Percentiles rank a stretch among this genome's conserved stretches.
Conservation (phyloP, 352 stramenopile species). For the Globisporangium paroecandrum region DNA sequence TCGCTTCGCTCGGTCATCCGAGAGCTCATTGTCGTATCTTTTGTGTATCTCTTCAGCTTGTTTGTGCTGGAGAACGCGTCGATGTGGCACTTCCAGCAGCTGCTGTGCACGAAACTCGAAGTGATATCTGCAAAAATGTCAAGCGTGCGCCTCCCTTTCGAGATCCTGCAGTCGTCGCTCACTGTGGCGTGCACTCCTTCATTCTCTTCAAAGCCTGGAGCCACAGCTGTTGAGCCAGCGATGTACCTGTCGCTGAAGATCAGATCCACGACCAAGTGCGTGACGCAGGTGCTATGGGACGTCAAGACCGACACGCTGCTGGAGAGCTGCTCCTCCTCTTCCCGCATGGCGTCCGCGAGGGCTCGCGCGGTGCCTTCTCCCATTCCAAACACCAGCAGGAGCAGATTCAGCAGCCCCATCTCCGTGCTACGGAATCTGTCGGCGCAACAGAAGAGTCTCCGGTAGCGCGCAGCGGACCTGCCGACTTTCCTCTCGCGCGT, state of each 20-base stretch:
- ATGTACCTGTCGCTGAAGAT: slow-evolving; percentile 28
- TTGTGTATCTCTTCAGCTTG: slow-evolving; percentile 23
- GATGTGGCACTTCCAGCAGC: slow-evolving; percentile 67
- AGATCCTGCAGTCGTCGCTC: slow-evolving; percentile 34
- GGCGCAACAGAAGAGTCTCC: slow-evolving; percentile 3
- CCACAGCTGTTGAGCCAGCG: neutral
- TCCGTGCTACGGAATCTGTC: slow-evolving; percentile 9
- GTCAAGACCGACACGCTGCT: slow-evolving; percentile 30
- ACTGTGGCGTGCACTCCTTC: slow-evolving; percentile 9
- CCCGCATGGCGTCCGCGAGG: neutral
- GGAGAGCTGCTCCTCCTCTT: slow-evolving; percentile 10
- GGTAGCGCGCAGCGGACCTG: slow-evolving; percentile 6
- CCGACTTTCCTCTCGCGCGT: slow-evolving; percentile 24
- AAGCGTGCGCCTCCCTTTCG: slow-evolving; percentile 41
- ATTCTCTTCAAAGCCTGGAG: slow-evolving; percentile 9
- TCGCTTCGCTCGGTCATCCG: neutral
- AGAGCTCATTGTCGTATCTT: neutral
- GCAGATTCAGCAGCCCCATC: neutral
- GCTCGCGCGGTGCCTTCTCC: neutral
- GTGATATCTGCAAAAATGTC: slow-evolving; percentile 32
- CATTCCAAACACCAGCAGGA: neutral
- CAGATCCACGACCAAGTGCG: slow-evolving; percentile 19
- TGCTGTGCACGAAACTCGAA: slow-evolving; percentile 46
- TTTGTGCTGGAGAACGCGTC: slow-evolving; percentile 43
- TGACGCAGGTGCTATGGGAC: slow-evolving; percentile 35